Evolutionary conservation across 768 basidiomycete species (phyloP).

Genomic region (Collybiopsis luxurians): DNA sequence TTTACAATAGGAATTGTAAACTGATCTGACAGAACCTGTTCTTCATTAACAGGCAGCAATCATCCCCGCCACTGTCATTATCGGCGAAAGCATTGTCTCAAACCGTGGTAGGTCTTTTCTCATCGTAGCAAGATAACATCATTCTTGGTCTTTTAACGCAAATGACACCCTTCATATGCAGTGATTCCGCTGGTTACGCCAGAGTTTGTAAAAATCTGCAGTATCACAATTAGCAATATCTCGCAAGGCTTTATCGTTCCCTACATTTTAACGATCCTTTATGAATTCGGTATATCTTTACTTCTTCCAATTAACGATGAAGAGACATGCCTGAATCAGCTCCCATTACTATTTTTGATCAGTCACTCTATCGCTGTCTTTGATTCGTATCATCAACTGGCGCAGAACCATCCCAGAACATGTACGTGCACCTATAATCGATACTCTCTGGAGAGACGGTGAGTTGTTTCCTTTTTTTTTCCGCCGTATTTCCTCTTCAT

Average conservation of each 20-base stretch:
- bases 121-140: too few relatives aligned
- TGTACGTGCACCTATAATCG: slow-evolving; percentile 13
- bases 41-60: slow-evolving; percentile 13
- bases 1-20: not conserved
- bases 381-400: slow-evolving; percentile 14
- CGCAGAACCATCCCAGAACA: slow-evolving; percentile 9
- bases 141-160: too few relatives aligned
- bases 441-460: slow-evolving; percentile 17
- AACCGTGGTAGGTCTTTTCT: slow-evolving; percentile 2
- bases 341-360: not conserved
- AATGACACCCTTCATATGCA: too few relatives aligned
- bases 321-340: too few relatives aligned
- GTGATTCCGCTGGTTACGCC: not conserved
- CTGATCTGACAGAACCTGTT: too few relatives aligned
- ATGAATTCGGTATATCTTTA: slow-evolving; percentile 12
- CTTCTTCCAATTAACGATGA: not conserved
- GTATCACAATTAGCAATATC: slow-evolving; percentile 12
- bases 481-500: too few relatives aligned
- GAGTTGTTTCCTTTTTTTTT: too few relatives aligned
- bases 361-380: slow-evolving; percentile 13
- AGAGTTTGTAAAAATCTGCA: not conserved
- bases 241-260: slow-evolving; percentile 8
- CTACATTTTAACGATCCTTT: slow-evolving; percentile 13
- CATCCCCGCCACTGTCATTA: slow-evolving; percentile 12
- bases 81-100: slow-evolving; percentile 8